Evolutionary conservation across 1,139 yeast species (phyloP).

Genomic region (Candida freyschussii): DNA sequence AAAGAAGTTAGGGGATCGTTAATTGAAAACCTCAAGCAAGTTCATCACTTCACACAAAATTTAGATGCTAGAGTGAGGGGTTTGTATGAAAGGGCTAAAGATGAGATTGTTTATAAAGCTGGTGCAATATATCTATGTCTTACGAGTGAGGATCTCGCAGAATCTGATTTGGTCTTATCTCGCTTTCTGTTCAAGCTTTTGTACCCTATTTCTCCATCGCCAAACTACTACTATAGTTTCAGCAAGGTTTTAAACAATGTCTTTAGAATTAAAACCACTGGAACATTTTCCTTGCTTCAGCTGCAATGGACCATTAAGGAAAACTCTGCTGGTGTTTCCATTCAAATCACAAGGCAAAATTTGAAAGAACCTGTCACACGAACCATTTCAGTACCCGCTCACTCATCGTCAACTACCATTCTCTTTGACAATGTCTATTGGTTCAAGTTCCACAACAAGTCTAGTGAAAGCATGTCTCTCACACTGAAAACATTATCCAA

Average conservation of each 20-base stretch:
- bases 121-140: not conserved
- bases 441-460: slow-evolving; percentile 15
- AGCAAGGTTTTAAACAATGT: slow-evolving; percentile 14
- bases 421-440: slow-evolving; percentile 24
- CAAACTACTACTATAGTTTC: slow-evolving; percentile 23
- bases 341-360: slow-evolving; percentile 17
- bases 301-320: slow-evolving; percentile 19
- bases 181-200: slow-evolving; percentile 20
- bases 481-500: slow-evolving; percentile 14
- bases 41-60: slow-evolving; percentile 7
- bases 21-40: slow-evolving; percentile 10
- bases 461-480: slow-evolving; percentile 7
- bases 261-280: slow-evolving; percentile 4
- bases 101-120: not conserved
- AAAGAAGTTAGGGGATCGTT: slow-evolving; percentile 7
- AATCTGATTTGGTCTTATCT: slow-evolving; percentile 19
- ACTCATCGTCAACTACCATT: slow-evolving; percentile 11
- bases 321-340: not conserved
- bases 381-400: slow-evolving; percentile 6
- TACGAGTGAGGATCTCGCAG: slow-evolving; percentile 3
- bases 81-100: slow-evolving; percentile 5
- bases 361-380: slow-evolving; percentile 9
- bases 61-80: slow-evolving; percentile 13
- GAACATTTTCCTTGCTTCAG: slow-evolving; percentile 16
- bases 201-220: slow-evolving; percentile 23